Conservation (phyloP, 192 early-diverging fungal genomes). For the Ramicandelaber brevisporus region DNA sequence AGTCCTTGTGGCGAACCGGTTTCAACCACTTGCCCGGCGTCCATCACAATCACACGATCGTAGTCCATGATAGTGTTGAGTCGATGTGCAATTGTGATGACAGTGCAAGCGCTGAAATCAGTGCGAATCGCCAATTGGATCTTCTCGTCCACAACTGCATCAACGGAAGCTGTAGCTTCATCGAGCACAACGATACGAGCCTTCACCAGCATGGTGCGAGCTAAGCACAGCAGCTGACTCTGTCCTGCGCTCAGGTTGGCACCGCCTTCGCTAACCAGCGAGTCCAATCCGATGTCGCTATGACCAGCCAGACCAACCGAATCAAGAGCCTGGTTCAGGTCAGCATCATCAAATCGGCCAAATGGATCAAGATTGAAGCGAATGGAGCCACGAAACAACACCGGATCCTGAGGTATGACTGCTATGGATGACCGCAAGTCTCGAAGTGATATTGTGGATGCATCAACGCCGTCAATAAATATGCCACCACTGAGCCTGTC, state of each 20-base stretch:
- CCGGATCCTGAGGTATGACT: conserved; percentile 52
- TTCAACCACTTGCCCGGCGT: conserved; percentile 7
- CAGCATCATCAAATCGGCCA: conserved; percentile 31
- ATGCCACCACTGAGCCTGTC: conserved; percentile 43
- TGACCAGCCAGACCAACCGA: too few species aligned
- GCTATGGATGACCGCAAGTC: conserved; percentile 34
- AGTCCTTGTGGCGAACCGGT: conserved; percentile 3
- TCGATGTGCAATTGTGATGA: conserved; percentile 39
- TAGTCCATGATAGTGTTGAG: conserved; percentile 11
- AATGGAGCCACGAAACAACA: conserved; percentile 36
- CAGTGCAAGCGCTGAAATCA: conserved; percentile 21
- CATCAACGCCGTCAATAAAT: conserved; percentile 31
- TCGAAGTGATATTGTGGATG: conserved; percentile 14
- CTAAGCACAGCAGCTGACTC: conserved; percentile 26
- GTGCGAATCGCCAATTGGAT: conserved; percentile 23
- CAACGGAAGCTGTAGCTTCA: conserved; percentile 31
- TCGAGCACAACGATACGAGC: conserved; percentile 35
- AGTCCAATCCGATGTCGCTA: too few species aligned
- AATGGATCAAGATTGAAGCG: conserved; percentile 65
- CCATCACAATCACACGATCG: conserved; percentile 7
- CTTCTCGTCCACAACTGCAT: conserved; percentile 14
- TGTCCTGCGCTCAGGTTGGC: conserved; percentile 38
- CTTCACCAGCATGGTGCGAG: conserved; percentile 24
- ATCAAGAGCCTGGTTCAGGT: conserved; percentile 46
- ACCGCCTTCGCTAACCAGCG: too few species aligned